Evolutionary conservation across 116 monocot species (phyloP), one percentile per base, ranked within the genome.

Genomic region (Zostera marina): DNA sequence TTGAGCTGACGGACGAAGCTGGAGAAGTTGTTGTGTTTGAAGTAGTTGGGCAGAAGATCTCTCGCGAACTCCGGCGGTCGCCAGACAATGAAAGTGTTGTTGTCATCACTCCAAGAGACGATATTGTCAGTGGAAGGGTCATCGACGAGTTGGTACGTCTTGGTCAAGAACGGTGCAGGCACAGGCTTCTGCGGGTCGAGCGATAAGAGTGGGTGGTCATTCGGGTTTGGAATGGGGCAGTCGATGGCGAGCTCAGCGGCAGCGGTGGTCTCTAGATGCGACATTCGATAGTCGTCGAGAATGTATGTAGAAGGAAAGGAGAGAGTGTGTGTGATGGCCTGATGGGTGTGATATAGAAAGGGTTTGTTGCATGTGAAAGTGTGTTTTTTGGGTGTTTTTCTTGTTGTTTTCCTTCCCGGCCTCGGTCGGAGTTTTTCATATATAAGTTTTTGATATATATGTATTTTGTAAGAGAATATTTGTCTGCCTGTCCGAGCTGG

Each of bases 21-120:
- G 69, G 93, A 93, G 93, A 93, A 93, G 77, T 93, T 93, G 77
- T 88, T 88, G 84, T 93, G 93, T 71, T 93, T 93, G 88, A 93
- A 93, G 70, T 75, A 84, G 70, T 79, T 81, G 39, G 93, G 93
- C 26, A 93, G 84, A 63, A 93, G 73, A 63, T 93, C 93, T 9
- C 88, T 74, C 0, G 93, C 84, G 60, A 93, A 88, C 77, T 93
- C 93, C 11, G 84, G 76, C 3, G 88, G 93, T 5, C 79, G 65
- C 84, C 84, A 84, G 6, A 93, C 93, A 55, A 93, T 78, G 79
- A 84, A 84, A 61, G 88, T 84, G 62, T 78, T 69, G 42, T 56
- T 45, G 59, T 82, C 79, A 52, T 79, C 74, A 23, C 82, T 79
- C 87, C 87, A 87, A 42, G 87, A 87, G 63, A 87, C 79, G 51